Evolutionary conservation across 768 basidiomycete species (phyloP), one percentile per base, ranked within the genome.

Genomic region (Hypsizygus marmoreus): DNA sequence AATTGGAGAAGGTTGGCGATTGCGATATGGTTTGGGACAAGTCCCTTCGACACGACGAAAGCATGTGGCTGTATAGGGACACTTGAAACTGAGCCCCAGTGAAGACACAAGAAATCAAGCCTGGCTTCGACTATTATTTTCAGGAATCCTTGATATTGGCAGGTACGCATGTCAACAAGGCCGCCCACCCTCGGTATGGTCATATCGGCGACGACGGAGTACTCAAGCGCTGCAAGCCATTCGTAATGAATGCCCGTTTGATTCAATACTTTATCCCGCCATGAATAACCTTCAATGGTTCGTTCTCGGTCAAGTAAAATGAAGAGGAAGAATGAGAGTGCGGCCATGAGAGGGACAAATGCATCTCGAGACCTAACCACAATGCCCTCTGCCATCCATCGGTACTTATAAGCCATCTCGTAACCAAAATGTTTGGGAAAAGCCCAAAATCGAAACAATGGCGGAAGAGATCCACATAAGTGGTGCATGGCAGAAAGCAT

Each of bases 261-360:
- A 2, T 13, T 16, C 26, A 54, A 17, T 2, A 53, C 42, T 2
- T 28, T n/a, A 2, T 42, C 35, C n/a, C 52, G 34, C 55, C 53
- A 54, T 1, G 50, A 19, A 17, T 33, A 47, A 12, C 29, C 22
- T 13, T 17, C 2, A 1, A 16, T 20, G 5, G 13, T 33, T 8
- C 3, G 24, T 22, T 52, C 25, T 16, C 26, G 5, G 2, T 29
- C 16, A 16, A 33, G 16, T 6, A 48, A 19, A 5, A 19, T 2
- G 6, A 55, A 19, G n/a, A 52, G 4, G n/a, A 44, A 40, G 19
- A 47, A 26, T n/a, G 54, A 22, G 4, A 55, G 16, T 8, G 42
- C 14, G 6, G 47, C 54, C 22, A 55, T 55, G 17, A 55, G 39
- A 16, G 50, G 54, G 10, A 52, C 8, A 37, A 55, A 51, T 3